Conservation (phyloP, 2,329 filamentous ascomycete genomes). For the Aspergillus fumigatiaffinis region DNA sequence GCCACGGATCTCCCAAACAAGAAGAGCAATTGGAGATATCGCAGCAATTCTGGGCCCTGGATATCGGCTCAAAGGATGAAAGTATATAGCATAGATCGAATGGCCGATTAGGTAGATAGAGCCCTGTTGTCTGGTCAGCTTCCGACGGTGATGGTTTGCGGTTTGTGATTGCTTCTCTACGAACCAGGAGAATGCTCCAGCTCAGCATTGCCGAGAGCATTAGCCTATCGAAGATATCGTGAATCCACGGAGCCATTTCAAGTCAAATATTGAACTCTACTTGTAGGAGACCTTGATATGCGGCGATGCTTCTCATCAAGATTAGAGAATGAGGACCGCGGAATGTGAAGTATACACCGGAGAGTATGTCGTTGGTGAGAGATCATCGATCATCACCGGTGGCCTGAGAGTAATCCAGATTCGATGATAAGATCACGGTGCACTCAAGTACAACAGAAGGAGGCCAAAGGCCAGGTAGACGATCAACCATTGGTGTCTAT, state of each 20-base stretch:
- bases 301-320: background rate
- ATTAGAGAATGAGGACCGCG: background rate
- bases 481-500: background rate
- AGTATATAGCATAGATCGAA: conserved; percentile 30
- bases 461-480: background rate
- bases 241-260: background rate
- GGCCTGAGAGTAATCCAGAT: background rate
- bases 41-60: conserved; percentile 37
- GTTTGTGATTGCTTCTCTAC: background rate
- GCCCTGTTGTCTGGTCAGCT: background rate
- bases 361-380: background rate
- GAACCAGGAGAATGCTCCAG: background rate
- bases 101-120: background rate
- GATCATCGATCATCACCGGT: background rate
- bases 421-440: background rate
- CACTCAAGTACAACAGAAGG: too few relatives aligned
- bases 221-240: background rate
- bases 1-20: conserved; percentile 25
- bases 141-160: background rate
- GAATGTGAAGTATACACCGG: background rate
- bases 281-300: background rate
- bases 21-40: conserved; percentile 33
- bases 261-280: background rate
- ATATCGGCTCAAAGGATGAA: conserved; percentile 39
- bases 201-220: background rate